Conservation (phyloP, 257 asterid genomes). For the Scutellaria baicalensis region DNA sequence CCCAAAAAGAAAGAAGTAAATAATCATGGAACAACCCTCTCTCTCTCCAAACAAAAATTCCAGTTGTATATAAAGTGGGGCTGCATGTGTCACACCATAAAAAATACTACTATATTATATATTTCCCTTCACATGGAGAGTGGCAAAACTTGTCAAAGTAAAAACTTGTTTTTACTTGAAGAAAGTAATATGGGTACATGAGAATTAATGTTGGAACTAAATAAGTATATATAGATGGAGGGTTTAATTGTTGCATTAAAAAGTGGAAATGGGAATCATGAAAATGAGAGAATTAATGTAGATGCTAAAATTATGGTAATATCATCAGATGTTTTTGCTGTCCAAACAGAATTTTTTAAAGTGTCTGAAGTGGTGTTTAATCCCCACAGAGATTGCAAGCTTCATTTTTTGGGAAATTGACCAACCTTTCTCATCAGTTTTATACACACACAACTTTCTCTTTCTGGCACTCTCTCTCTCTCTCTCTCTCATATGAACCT, state of each 20-base stretch:
- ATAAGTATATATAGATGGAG: not conserved
- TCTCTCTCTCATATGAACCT: too few species aligned
- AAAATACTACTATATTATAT: not conserved
- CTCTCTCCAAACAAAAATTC: slow-evolving; percentile 28
- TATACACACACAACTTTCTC: too few species aligned
- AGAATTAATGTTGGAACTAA: not conserved
- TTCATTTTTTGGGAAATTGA: not conserved
- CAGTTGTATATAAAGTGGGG: slow-evolving; percentile 4
- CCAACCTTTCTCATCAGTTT: too few species aligned
- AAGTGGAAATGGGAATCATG: too few species aligned
- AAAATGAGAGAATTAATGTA: too few species aligned
- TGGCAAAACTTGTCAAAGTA: not conserved
- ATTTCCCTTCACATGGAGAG: slow-evolving; percentile 11
- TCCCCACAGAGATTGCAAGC: too few species aligned
- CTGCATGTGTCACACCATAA: slow-evolving; percentile 11
- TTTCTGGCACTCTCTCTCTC: too few species aligned
- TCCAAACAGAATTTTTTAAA: too few species aligned
- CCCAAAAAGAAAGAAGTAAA: not conserved
- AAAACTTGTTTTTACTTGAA: not conserved
- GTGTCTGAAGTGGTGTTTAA: too few species aligned
- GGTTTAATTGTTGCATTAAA: too few species aligned
- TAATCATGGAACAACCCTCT: not conserved
- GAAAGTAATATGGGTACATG: not conserved
- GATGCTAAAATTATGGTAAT: too few species aligned
- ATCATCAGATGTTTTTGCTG: too few species aligned